phyloP scores from a whole-genome alignment of 768 basidiomycete genomes.

The Pleurotus giganteus region DNA sequence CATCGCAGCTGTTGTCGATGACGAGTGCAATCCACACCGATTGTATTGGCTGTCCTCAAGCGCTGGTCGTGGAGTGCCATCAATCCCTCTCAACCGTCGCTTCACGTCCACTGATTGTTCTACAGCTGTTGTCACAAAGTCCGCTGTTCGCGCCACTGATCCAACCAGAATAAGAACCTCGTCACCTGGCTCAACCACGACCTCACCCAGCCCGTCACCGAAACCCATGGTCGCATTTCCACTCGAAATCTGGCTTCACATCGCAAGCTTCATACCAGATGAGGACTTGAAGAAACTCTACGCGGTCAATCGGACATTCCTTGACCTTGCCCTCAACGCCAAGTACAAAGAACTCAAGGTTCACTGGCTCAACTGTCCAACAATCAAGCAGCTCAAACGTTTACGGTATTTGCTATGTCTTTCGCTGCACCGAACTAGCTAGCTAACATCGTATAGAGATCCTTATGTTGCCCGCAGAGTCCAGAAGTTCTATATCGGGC shows the following conservation, averaged over 20 bases:
- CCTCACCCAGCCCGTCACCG: neutral
- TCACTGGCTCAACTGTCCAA: neutral
- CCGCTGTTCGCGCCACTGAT: no score
- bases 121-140: no score
- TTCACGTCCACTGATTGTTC: no score
- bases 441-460: neutral
- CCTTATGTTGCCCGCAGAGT: neutral
- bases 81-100: no score
- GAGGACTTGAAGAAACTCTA: slow-evolving; percentile 6
- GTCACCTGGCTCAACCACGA: neutral
- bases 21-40: no score
- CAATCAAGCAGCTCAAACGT: neutral
- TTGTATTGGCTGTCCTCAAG: neutral
- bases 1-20: no score
- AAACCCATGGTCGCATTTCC: slow-evolving; percentile 9
- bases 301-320: slow-evolving; percentile 15
- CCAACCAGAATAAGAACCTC: neutral
- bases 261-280: slow-evolving; percentile 9
- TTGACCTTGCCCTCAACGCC: slow-evolving; percentile 14
- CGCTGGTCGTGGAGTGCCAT: neutral
- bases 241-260: slow-evolving; percentile 17
- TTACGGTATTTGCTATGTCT: neutral
- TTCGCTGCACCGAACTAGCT: neutral
- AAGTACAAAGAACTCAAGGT: slow-evolving; percentile 14
- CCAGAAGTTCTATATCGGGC: neutral